phyloP scores from a whole-genome alignment of 2,329 filamentous ascomycete genomes.

The Pestalotiopsis sp. region DNA sequence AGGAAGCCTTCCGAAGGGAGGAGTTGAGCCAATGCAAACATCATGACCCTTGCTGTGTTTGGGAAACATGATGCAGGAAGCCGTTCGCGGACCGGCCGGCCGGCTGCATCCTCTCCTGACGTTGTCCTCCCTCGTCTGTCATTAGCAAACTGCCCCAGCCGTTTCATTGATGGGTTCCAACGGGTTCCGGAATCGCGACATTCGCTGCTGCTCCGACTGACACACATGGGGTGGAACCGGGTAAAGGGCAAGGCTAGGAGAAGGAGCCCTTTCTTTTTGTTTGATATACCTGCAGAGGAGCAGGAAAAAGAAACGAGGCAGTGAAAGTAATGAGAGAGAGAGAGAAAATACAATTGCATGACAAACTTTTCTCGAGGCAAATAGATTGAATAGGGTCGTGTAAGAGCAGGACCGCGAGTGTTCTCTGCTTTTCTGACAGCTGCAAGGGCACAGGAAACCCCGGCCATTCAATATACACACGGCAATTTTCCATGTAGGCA shows the following conservation, averaged over 20 bases:
- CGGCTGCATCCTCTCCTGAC: constrained; percentile 5
- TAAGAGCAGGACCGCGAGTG: not conserved
- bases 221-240: not conserved
- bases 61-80: constrained; percentile 4
- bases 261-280: no score
- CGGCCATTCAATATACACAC: not conserved
- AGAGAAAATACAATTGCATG: not conserved
- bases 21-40: not conserved
- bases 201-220: not conserved
- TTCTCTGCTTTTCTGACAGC: not conserved
- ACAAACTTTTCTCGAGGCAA: not conserved
- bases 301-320: no score
- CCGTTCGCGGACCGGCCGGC: constrained; percentile 7
- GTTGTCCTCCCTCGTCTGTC: constrained; percentile 4
- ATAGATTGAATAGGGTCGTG: not conserved
- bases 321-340: no score
- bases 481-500: not conserved
- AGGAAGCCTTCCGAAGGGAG: not conserved
- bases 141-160: not conserved
- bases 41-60: not conserved
- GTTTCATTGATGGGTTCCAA: not conserved
- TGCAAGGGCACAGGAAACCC: not conserved
- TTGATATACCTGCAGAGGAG: no score
- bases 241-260: no score
- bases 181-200: not conserved